Evolutionary conservation across 2,329 filamentous ascomycete species (phyloP).

Genomic region (Verticillium dahliae): DNA sequence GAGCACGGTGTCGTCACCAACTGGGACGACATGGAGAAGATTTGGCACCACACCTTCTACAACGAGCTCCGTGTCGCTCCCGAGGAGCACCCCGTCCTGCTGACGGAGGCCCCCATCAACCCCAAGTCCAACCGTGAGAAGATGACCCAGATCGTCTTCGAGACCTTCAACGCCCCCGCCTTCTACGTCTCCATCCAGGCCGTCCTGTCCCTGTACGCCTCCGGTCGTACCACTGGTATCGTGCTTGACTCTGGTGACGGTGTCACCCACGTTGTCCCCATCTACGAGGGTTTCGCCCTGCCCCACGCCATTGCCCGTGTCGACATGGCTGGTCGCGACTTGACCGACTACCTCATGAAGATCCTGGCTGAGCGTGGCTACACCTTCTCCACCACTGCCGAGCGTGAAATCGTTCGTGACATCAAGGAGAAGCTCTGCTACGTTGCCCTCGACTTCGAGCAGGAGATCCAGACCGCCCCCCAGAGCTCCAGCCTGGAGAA

Average conservation of each 20-base stretch:
- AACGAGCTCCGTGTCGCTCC: conserved; percentile 99
- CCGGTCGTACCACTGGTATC: conserved; percentile 99
- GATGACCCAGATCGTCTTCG: conserved; percentile 99
- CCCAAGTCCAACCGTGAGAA: conserved; percentile 99
- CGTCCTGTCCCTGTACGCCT: conserved; percentile 97
- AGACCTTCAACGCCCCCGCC: conserved; percentile 99
- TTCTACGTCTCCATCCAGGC: conserved; percentile 99
- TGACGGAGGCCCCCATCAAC: conserved; percentile 99
- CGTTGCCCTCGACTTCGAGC: conserved; percentile 99
- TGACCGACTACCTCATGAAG: conserved; percentile 99
- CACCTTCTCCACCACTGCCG: conserved; percentile 98
- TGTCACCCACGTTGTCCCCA: conserved; percentile 99
- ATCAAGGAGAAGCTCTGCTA: conserved; percentile 99
- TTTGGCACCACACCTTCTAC: conserved; percentile 99
- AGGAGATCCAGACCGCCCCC: conserved; percentile 99
- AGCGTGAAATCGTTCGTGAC: conserved; percentile 99
- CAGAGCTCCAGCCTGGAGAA: conserved; percentile 99
- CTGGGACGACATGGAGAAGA: conserved; percentile 99
- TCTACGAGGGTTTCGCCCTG: conserved; percentile 99
- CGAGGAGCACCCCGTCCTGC: conserved; percentile 98
- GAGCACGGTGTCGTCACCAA: conserved; percentile 99
- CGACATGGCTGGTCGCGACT: conserved; percentile 99
- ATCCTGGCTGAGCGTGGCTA: conserved; percentile 99
- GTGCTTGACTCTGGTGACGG: conserved; percentile 99
- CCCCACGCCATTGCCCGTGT: conserved; percentile 99